Conservation (phyloP, 345 rosid genomes). For the Citrus medica region DNA sequence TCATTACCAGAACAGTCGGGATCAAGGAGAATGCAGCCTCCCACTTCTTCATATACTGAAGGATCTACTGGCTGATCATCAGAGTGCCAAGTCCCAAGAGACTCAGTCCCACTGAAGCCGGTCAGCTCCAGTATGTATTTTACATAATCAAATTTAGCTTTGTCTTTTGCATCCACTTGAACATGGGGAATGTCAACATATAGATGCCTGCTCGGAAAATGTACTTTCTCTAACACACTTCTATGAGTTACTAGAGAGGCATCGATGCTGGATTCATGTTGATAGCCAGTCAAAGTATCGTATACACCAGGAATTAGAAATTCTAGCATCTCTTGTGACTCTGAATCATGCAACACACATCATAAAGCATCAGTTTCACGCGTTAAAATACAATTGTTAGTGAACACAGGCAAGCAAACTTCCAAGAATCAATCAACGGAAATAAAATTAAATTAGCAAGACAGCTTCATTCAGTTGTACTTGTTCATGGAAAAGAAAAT, state of each 20-base stretch:
- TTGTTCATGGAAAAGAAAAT: background rate
- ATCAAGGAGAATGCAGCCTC: constrained; percentile 42
- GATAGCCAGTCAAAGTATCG: constrained; percentile 3
- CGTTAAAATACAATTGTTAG: background rate
- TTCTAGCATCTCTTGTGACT: constrained; percentile 12
- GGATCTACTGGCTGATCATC: constrained; percentile 69
- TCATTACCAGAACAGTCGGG: constrained; percentile 39
- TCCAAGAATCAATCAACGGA: background rate
- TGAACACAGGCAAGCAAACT: background rate
- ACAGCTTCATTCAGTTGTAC: background rate
- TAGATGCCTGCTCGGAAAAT: constrained; percentile 4
- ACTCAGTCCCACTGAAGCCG: constrained; percentile 51
- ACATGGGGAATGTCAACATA: constrained; percentile 14
- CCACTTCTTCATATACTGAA: constrained; percentile 44
- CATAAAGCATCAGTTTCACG: background rate
- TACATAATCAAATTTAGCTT: constrained; percentile 53
- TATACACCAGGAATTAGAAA: background rate
- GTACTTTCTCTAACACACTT: background rate
- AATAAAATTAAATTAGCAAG: background rate
- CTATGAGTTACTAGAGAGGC: background rate
- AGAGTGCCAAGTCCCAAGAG: constrained; percentile 59
- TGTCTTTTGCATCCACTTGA: constrained; percentile 43
- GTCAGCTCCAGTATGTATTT: constrained; percentile 65
- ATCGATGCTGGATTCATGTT: constrained; percentile 10
- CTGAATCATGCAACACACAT: constrained; percentile 1